These are phyloP conservation scores for Metschnikowia kunwiensis DNA, from an alignment of 805 yeast genomes.

Conservation along the genomic window DNA sequence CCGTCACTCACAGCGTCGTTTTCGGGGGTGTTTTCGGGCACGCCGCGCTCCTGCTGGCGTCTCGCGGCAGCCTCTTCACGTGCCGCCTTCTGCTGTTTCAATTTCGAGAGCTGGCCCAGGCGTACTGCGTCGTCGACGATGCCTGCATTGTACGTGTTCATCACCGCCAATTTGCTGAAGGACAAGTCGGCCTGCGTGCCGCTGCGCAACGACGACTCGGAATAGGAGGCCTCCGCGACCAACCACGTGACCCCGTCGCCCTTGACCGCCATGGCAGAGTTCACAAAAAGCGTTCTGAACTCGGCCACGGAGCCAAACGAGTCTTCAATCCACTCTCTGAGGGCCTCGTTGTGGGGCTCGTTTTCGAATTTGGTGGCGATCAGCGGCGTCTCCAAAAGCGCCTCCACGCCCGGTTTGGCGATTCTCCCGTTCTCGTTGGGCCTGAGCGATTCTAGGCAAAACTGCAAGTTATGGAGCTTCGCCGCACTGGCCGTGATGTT, in stretches of 20 bases:
- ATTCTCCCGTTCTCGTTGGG: conserved; percentile 15
- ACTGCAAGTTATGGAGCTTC: conserved; percentile 47
- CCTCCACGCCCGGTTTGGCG: conserved; percentile 22
- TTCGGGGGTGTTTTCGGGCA: conserved; percentile 4
- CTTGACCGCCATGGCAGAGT: conserved; percentile 65
- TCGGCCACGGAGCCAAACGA: conserved; percentile 78
- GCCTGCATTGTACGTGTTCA: conserved; percentile 89
- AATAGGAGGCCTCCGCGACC: conserved; percentile 53
- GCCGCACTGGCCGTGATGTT: conserved; percentile 46
- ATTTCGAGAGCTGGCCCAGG: conserved; percentile 49
- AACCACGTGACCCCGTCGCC: conserved; percentile 95
- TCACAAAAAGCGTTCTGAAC: conserved; percentile 65
- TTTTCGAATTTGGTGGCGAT: conserved; percentile 29
- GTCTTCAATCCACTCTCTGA: conserved; percentile 48
- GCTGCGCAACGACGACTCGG: conserved; percentile 26
- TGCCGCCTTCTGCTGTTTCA: conserved; percentile 35
- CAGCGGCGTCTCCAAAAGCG: conserved; percentile 46
- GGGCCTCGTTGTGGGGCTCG: conserved; percentile 32
- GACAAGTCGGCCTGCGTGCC: conserved; percentile 20
- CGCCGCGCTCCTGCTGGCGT: conserved; percentile 24
- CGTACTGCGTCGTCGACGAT: conserved; percentile 64
- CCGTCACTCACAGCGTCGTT: conserved; percentile 1
- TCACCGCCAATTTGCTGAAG: conserved; percentile 54
- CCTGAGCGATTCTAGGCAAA: conserved; percentile 45
- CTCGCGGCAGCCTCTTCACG: conserved; percentile 26